A percentile compares a stretch with the other conserved stretches of the same genome.
phyloP scores from a whole-genome alignment of 75 land plant genomes.

The Ceratopteris richardii region DNA sequence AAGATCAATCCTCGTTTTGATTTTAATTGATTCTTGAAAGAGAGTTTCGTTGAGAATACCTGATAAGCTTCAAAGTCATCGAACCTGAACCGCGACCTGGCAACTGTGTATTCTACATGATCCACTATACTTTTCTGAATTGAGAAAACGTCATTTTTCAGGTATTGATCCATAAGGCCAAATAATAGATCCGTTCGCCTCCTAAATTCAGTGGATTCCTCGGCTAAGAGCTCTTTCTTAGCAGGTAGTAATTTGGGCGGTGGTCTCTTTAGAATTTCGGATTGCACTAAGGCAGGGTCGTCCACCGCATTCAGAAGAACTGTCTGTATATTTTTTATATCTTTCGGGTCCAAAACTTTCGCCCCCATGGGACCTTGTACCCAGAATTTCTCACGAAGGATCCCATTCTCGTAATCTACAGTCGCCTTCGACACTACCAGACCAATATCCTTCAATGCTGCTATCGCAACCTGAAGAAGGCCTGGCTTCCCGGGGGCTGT shows the following conservation, averaged over 20 bases:
- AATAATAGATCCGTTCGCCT: slow-evolving; percentile 44
- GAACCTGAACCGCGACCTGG: slow-evolving; percentile 56
- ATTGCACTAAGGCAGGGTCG: neutral
- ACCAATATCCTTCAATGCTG: slow-evolving; percentile 44
- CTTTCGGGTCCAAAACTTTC: slow-evolving; percentile 29
- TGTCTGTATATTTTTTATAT: slow-evolving; percentile 29
- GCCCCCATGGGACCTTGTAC: slow-evolving; percentile 32
- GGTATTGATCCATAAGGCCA: slow-evolving; percentile 59
- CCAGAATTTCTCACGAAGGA: slow-evolving; percentile 30
- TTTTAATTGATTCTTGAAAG: too few species aligned
- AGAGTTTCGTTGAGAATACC: slow-evolving; percentile 24
- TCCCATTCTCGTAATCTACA: slow-evolving; percentile 38
- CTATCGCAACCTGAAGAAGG: slow-evolving; percentile 39
- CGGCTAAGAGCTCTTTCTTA: slow-evolving; percentile 9
- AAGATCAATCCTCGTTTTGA: too few species aligned
- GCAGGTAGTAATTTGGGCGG: slow-evolving; percentile 12
- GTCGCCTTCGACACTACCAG: slow-evolving; percentile 36
- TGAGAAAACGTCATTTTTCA: slow-evolving; percentile 57
- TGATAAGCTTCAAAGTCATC: slow-evolving; percentile 78
- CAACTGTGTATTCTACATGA: slow-evolving; percentile 72
- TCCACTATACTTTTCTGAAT: slow-evolving; percentile 60
- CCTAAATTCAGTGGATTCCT: slow-evolving; percentile 16
- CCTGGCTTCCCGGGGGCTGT: slow-evolving; percentile 44
- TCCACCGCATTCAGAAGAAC: slow-evolving; percentile 40
- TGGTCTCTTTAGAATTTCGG: slow-evolving; percentile 1